Percentiles rank a stretch among this genome's conserved stretches.
These are phyloP conservation scores for Teratosphaeria zuluensis DNA, from an alignment of 2,329 filamentous ascomycete genomes.

Conservation along the genomic window DNA sequence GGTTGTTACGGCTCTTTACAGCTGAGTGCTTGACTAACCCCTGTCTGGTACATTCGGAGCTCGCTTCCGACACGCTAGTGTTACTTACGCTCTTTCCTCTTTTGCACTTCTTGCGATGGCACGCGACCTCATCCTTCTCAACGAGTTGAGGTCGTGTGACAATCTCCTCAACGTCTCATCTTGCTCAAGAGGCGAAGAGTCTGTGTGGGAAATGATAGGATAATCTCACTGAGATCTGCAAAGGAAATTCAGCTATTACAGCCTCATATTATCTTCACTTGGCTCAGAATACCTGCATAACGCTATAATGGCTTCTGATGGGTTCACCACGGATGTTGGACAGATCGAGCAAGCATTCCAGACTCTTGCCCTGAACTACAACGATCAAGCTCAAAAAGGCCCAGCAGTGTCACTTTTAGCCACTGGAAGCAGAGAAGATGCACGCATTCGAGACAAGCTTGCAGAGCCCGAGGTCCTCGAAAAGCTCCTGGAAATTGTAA, in stretches of 20 bases:
- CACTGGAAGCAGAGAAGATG: slow-evolving; percentile 10
- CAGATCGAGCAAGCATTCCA: slow-evolving; percentile 1
- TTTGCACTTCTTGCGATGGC: not conserved
- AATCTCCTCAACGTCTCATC: not conserved
- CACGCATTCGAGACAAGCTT: slow-evolving; percentile 8
- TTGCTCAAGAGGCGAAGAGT: not conserved
- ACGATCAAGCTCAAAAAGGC: not conserved
- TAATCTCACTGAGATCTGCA: not conserved
- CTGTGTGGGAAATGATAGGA: not conserved
- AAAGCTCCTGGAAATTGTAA: slow-evolving; percentile 7
- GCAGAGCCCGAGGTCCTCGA: slow-evolving; percentile 6
- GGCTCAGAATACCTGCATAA: not conserved
- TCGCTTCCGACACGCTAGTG: not conserved
- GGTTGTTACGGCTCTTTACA: not conserved
- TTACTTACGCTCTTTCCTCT: not conserved
- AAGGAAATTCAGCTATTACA: no score
- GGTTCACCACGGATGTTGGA: not conserved
- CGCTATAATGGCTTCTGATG: not conserved
- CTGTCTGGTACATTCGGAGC: not conserved
- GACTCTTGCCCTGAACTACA: not conserved
- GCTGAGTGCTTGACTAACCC: not conserved
- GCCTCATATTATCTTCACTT: not conserved
- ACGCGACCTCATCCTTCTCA: not conserved
- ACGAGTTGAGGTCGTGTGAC: not conserved
- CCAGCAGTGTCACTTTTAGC: slow-evolving; percentile 10